These are phyloP conservation scores for Pontederia crassipes DNA, from an alignment of 176 grass and related monocot species.

Conservation along the genomic window DNA sequence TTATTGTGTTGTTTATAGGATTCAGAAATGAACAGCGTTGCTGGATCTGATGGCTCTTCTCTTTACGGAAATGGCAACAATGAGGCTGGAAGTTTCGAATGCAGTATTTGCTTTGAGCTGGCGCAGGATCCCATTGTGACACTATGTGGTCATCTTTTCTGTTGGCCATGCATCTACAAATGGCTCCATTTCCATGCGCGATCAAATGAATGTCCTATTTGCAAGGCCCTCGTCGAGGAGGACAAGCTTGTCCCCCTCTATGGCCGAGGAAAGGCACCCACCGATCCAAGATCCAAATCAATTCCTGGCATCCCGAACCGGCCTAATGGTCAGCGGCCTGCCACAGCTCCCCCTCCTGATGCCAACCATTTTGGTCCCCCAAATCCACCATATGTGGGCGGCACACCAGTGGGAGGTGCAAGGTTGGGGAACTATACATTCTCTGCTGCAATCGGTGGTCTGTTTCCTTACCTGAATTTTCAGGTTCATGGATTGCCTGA, in stretches of 20 bases:
- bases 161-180: conserved; percentile 4
- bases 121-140: background rate
- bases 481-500: conserved; percentile 7
- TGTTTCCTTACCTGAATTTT: conserved; percentile 8
- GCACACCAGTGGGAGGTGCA: background rate
- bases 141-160: conserved; percentile 8
- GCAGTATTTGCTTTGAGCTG: too few species aligned
- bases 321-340: conserved; percentile 1
- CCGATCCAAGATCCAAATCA: background rate
- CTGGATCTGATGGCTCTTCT: too few species aligned
- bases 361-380: conserved; percentile 2
- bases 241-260: conserved; percentile 8
- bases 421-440: conserved; percentile 8
- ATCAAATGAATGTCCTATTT: conserved; percentile 8
- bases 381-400: background rate
- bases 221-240: conserved; percentile 8
- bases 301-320: conserved; percentile 1
- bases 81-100: too few species aligned
- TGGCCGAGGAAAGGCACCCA: conserved; percentile 4
- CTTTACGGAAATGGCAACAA: too few species aligned
- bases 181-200: conserved; percentile 10
- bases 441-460: conserved; percentile 6
- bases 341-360: background rate
- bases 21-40: too few species aligned
- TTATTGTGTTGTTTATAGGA: too few species aligned